phyloP scores from a whole-genome alignment of 108 stramenopile species.

The Hondaea fermentalgiana region DNA sequence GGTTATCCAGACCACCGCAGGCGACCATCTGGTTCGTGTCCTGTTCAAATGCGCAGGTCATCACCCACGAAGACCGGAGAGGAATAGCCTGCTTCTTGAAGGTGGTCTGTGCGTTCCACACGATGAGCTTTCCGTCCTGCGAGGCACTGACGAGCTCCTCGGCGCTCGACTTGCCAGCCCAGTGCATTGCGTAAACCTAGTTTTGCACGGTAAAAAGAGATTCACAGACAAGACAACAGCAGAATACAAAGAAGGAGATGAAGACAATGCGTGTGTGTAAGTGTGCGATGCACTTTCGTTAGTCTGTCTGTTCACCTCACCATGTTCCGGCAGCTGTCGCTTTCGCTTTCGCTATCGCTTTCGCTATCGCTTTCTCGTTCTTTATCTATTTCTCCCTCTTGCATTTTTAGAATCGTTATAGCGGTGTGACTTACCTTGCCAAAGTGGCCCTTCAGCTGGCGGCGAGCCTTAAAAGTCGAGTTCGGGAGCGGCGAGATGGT shows the following conservation, averaged over 20 bases:
- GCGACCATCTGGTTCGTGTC: slow-evolving; percentile 76
- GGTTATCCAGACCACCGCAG: slow-evolving; percentile 95
- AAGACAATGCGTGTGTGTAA: too few species aligned
- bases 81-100: slow-evolving; percentile 59
- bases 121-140: slow-evolving; percentile 95
- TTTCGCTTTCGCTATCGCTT: too few species aligned
- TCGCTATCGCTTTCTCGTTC: too few species aligned
- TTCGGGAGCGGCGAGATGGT: not conserved
- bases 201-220: not conserved
- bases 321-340: too few species aligned
- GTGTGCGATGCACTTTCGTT: too few species aligned
- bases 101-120: slow-evolving; percentile 76
- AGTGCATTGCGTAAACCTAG: slow-evolving; percentile 82
- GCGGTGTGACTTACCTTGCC: slow-evolving; percentile 54
- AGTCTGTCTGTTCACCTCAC: too few species aligned
- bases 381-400: too few species aligned
- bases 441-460: slow-evolving; percentile 81
- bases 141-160: slow-evolving; percentile 69
- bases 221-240: not conserved
- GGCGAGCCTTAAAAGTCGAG: slow-evolving; percentile 7
- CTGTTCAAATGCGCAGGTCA: slow-evolving; percentile 97
- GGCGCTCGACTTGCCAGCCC: slow-evolving; percentile 63
- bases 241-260: too few species aligned
- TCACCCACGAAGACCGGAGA: slow-evolving; percentile 93
- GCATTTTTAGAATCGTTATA: too few species aligned